Percentiles rank a stretch among this genome's conserved stretches.
These are phyloP conservation scores for Echium plantagineum DNA, from an alignment of 257 asterid genomes.

Conservation along the genomic window DNA sequence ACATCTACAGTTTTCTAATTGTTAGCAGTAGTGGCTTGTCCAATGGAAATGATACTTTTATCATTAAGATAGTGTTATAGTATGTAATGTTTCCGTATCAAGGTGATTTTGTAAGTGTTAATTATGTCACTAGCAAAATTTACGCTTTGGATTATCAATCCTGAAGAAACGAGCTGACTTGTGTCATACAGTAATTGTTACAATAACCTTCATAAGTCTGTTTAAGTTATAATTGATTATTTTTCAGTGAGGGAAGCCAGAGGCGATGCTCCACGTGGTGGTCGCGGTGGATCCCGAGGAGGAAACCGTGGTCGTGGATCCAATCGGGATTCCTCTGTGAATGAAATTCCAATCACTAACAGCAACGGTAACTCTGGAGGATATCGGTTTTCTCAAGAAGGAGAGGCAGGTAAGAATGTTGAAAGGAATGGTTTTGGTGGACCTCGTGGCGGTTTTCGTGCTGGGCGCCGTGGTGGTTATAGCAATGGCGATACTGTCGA, in stretches of 20 bases:
- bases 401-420: conserved; percentile 17
- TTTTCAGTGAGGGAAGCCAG: conserved; percentile 10
- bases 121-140: background rate
- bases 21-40: too few relatives aligned
- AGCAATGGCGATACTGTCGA: conserved; percentile 19
- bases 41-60: too few relatives aligned
- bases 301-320: conserved; percentile 23
- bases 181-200: background rate
- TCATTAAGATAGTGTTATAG: background rate
- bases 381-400: conserved; percentile 17
- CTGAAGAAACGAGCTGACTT: background rate
- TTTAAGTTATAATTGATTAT: background rate
- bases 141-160: too few relatives aligned
- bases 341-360: conserved; percentile 13
- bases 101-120: background rate
- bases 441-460: conserved; percentile 22
- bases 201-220: background rate
- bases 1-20: too few relatives aligned
- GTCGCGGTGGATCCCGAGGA: conserved; percentile 17
- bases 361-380: conserved; percentile 26
- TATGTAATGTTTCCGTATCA: too few relatives aligned
- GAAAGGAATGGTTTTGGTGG: conserved; percentile 24
- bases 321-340: conserved; percentile 16
- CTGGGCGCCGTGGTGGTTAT: conserved; percentile 28
- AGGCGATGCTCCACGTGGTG: conserved; percentile 18